Base-by-base conservation (phyloP, 257 asterid species). In the Petunia axillaris region DNA sequence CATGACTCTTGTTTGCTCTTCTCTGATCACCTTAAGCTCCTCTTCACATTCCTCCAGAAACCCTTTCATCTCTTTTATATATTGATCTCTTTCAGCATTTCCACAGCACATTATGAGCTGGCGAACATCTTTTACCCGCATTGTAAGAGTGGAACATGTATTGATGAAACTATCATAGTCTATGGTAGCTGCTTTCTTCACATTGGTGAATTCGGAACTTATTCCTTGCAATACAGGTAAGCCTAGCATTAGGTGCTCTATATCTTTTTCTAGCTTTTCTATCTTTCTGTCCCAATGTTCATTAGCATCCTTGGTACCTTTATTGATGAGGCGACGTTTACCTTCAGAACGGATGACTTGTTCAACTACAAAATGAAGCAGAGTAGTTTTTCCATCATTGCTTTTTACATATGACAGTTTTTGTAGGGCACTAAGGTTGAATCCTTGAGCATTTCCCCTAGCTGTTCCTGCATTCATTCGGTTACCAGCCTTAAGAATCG, bases 401-500 rank as follows among this genome's bases (percentile, higher is more conserved):
- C 97, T 93, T 79, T 89, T 94, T 65, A 94, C 93, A 25, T 87
- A 89, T 5, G 97, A 88, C 25, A 94, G 82, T 76, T 91, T 87
- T 8, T 82, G 82, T 14, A 94, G 93, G 46, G 97, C 86, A 25
- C 82, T 87, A 36, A 94, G 88, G 71, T 89, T 88, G 81, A 94
- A 94, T 8, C 98, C 98, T 81, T 87, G 91, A 3, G 98, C 98
- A 58, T 94, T 86, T 48, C 98, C 98, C 74, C 98, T 80, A 0
- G 85, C 86, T 0, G 97, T 94, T 68, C 98, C 98, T 25, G 93
- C 96, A 71, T 94, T 94, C 97, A 94, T 83, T 81, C 88, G 79
- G 65, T 94, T 94, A 3, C 98, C 98, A 54, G 98, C 96, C 79
- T 89, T 94, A 36, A 94, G 97, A 78, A 93, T 90, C 43, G 97